A percentile compares a stretch with the other conserved stretches of the same genome.
Evolutionary conservation across 805 yeast species (phyloP).

Genomic region (Candida palmyrensis): DNA sequence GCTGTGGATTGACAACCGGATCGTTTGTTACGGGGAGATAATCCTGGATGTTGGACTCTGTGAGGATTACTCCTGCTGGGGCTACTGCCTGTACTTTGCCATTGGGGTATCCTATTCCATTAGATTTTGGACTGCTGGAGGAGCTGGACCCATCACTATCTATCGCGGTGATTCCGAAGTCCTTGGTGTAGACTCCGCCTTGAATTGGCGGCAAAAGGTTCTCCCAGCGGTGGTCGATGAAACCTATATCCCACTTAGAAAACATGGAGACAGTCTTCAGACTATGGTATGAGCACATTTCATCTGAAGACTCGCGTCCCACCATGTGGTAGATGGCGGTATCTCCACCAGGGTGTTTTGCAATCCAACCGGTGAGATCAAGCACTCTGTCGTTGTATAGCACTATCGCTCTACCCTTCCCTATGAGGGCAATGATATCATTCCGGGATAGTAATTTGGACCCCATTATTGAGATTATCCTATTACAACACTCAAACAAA

Average conservation of each 20-base stretch:
- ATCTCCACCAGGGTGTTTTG: constrained; percentile 84
- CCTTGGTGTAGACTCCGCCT: constrained; percentile 48
- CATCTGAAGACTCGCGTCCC: constrained; percentile 88
- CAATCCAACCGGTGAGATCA: constrained; percentile 65
- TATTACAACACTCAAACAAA: no score
- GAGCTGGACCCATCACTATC: constrained; percentile 8
- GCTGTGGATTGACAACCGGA: constrained; percentile 50
- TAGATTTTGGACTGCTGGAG: constrained; percentile 1
- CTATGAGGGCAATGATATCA: constrained; percentile 53
- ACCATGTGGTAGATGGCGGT: constrained; percentile 79
- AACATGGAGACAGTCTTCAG: constrained; percentile 51
- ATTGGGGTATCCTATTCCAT: constrained; percentile 34
- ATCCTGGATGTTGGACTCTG: constrained; percentile 26
- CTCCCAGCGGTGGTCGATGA: constrained; percentile 59
- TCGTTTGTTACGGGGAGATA: constrained; percentile 24
- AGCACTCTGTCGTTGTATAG: constrained; percentile 59
- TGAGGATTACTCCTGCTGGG: constrained; percentile 43
- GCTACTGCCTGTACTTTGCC: constrained; percentile 45
- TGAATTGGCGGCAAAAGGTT: constrained; percentile 85
- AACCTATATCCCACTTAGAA: constrained; percentile 60
- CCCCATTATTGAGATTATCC: no score
- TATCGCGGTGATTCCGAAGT: constrained; percentile 8
- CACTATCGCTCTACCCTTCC: constrained; percentile 65
- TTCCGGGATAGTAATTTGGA: constrained; percentile 15
- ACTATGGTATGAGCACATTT: constrained; percentile 79